phyloP scores from a whole-genome alignment of 106 monocot species.

The Iris macrosiphon region DNA sequence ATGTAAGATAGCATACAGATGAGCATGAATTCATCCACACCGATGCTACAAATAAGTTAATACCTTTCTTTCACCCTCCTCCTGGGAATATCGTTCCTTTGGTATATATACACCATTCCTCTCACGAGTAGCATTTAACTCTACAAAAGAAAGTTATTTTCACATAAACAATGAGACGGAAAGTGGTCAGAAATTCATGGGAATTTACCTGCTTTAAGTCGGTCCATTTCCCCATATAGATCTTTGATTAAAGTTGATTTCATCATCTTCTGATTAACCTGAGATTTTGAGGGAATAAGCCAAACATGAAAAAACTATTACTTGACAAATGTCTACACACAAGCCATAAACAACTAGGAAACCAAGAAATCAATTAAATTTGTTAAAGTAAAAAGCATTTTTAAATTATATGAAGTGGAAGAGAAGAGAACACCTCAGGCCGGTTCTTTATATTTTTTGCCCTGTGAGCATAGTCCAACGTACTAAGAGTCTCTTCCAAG shows the following conservation, averaged over 20 bases:
- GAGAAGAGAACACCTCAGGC: conserved; percentile 63
- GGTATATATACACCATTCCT: conserved; percentile 96
- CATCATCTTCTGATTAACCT: conserved; percentile 99
- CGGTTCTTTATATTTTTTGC: conserved; percentile 98
- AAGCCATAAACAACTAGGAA: too few species aligned
- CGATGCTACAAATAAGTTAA: too few species aligned
- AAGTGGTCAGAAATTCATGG: background rate
- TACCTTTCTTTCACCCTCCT: conserved; percentile 95
- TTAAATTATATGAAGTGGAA: background rate
- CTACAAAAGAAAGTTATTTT: conserved; percentile 22
- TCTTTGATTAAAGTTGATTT: conserved; percentile 97
- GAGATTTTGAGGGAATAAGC: conserved; percentile 4
- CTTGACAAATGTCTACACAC: background rate
- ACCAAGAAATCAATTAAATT: too few species aligned
- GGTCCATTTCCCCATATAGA: conserved; percentile 89
- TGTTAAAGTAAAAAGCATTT: too few species aligned
- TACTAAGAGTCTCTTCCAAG: conserved; percentile 96
- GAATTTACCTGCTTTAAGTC: conserved; percentile 83
- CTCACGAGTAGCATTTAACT: conserved; percentile 91
- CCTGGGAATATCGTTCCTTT: conserved; percentile 84
- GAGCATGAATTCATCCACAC: too few species aligned
- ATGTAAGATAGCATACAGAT: too few species aligned
- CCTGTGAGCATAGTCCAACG: conserved; percentile 97
- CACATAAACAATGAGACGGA: background rate
- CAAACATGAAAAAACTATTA: background rate